Evolutionary conservation across 345 rosid species (phyloP).

Genomic region (Turritis glabra): DNA sequence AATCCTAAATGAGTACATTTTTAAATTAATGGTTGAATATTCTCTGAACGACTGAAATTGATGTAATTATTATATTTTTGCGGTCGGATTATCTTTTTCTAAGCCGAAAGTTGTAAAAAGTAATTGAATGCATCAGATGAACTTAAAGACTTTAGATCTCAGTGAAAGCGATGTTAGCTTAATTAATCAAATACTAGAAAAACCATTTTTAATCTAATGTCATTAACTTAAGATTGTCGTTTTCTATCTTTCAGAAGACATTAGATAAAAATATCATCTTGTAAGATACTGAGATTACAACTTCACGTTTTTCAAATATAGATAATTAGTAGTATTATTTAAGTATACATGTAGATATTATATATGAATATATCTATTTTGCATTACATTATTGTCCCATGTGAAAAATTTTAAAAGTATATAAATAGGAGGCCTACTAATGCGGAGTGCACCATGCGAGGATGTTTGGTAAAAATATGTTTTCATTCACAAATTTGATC

Average conservation of each 20-base stretch:
- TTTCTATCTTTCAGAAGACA: not conserved
- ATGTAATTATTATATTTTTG: not conserved
- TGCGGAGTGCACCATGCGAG: constrained; percentile 33
- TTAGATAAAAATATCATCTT: not conserved
- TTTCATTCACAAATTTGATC: constrained; percentile 29
- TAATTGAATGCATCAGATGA: constrained; percentile 23
- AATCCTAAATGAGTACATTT: not conserved
- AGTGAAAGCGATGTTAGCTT: constrained; percentile 33
- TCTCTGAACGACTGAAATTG: constrained; percentile 13
- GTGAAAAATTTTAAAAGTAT: not conserved
- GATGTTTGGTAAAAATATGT: constrained; percentile 36
- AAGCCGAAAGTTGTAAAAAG: constrained; percentile 31
- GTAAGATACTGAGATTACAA: not conserved
- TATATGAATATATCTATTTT: not conserved
- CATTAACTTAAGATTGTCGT: constrained; percentile 21
- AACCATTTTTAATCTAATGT: not conserved
- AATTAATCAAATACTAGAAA: constrained; percentile 23
- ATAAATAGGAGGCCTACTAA: constrained; percentile 15
- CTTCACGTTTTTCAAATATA: not conserved
- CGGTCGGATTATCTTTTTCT: constrained; percentile 14
- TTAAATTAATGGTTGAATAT: constrained; percentile 17
- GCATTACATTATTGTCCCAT: constrained; percentile 8
- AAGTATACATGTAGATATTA: not conserved
- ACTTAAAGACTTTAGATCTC: constrained; percentile 31
- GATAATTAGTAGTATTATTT: too few species aligned